Evolutionary conservation across 371 early-diverging fungal species (phyloP), one percentile per base, ranked within the genome.

Genomic region (Mucor racemosus): DNA sequence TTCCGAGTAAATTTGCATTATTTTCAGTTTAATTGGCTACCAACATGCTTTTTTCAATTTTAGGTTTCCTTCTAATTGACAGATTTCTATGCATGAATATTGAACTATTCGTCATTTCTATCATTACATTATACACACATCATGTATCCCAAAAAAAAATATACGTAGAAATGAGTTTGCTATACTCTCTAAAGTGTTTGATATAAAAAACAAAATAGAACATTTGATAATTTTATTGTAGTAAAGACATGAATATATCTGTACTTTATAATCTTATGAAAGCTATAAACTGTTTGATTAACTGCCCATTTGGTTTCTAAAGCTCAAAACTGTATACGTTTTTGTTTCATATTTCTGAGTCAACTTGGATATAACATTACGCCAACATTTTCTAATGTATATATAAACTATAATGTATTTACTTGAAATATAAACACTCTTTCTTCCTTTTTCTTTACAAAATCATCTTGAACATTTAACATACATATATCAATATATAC

Each of bases 1-100:
- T 35, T 46, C 46, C 46, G 46, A 46, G 46, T 46, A 19, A 17
- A 46, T 46, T 46, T 46, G 46, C 46, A 46, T 46, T 46, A 19
- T 17, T 7, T 17, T 9, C 17, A 0, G 9, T 46, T 46, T 46
- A 9, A 19, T 46, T 46, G 46, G 46, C 46, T 19, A 17, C 46
- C 46, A 7, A 15, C 46, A 46, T 19, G 8, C 46, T 46, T 19
- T 46, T 1, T 8, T 10, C 10, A 9, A 19, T 44, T 46, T 38
- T 19, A 46, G 19, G 46, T 46, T 46, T 19, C n/a, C 17, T 46
- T 46, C 19, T 10, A 7, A 46, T 19, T 46, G 17, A 46, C 17
- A 19, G 7, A 9, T 46, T 8, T 44, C 19, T 8, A 7, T 46
- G 9, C 46, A 46, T 46, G 3, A 26, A 26, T 46, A 10, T 19